Conservation (phyloP, 106 monocot species). For the Xerophyta viscosa region DNA sequence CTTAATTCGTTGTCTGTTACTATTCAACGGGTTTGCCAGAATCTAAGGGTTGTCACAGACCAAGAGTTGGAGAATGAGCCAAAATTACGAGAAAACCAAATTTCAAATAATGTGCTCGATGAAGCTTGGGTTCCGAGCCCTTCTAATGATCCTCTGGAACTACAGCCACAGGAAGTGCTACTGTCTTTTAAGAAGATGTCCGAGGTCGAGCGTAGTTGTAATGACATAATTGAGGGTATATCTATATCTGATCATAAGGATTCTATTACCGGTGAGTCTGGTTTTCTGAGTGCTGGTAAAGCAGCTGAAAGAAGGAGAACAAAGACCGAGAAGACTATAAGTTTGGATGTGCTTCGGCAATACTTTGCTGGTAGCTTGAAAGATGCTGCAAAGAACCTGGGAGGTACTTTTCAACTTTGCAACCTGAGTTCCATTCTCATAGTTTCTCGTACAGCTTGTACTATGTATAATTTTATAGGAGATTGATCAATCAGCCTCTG, state of each 20-base stretch:
- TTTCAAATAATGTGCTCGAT: neutral
- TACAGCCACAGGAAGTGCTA: conserved; percentile 5
- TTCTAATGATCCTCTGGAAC: conserved; percentile 6
- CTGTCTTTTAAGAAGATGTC: neutral
- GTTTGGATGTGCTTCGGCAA: conserved; percentile 61
- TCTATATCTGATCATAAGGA: conserved; percentile 3
- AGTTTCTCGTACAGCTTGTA: neutral
- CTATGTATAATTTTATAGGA: neutral
- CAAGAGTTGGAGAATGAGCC: conserved; percentile 49
- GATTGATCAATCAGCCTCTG: neutral
- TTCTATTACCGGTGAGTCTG: conserved; percentile 13
- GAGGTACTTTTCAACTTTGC: conserved; percentile 32
- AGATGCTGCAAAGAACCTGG: conserved; percentile 78
- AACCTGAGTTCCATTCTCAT: no score
- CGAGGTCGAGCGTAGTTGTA: conserved; percentile 5
- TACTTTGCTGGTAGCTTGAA: conserved; percentile 77
- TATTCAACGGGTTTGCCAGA: conserved; percentile 43
- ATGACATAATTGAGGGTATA: conserved; percentile 5
- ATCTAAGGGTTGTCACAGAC: conserved; percentile 37
- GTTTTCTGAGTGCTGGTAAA: conserved; percentile 15
- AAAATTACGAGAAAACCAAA: conserved; percentile 13
- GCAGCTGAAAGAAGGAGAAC: conserved; percentile 29
- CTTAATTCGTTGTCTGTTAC: conserved; percentile 61
- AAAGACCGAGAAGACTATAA: conserved; percentile 60
- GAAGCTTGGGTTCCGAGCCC: neutral